Percentiles rank a stretch among this genome's conserved stretches.
Conservation (phyloP, 176 grass and related monocot species). For the Oryza brachyantha region DNA sequence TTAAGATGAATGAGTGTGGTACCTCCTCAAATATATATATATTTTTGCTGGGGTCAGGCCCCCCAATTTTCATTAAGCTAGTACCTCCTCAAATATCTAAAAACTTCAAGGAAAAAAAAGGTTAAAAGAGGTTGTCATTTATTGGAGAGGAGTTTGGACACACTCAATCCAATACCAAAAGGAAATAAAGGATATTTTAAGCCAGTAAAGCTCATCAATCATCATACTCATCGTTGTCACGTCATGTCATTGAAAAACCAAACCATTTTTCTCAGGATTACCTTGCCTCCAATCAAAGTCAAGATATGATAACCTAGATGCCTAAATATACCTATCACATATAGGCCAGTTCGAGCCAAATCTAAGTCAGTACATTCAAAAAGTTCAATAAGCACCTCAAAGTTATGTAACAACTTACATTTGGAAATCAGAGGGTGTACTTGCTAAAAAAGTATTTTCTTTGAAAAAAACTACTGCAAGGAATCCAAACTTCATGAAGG, state of each 20-base stretch:
- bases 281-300: neutral
- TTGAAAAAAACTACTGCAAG: neutral
- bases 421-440: neutral
- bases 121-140: neutral
- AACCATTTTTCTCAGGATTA: neutral
- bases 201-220: neutral
- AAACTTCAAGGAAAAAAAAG: neutral
- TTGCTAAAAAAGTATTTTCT: neutral
- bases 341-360: neutral
- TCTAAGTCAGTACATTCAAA: neutral
- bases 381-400: neutral
- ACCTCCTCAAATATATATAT: neutral
- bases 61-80: no score
- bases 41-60: no score
- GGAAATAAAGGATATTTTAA: neutral
- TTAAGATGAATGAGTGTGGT: neutral
- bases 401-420: neutral
- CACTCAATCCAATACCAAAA: neutral
- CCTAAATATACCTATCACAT: neutral
- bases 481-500: neutral
- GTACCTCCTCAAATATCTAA: neutral
- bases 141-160: neutral
- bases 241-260: conserved; percentile 1
- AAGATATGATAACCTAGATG: conserved; percentile 12
- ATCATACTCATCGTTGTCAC: neutral